Base-by-base conservation (phyloP, 768 basidiomycete species). In the Tylopilus intermedius region DNA sequence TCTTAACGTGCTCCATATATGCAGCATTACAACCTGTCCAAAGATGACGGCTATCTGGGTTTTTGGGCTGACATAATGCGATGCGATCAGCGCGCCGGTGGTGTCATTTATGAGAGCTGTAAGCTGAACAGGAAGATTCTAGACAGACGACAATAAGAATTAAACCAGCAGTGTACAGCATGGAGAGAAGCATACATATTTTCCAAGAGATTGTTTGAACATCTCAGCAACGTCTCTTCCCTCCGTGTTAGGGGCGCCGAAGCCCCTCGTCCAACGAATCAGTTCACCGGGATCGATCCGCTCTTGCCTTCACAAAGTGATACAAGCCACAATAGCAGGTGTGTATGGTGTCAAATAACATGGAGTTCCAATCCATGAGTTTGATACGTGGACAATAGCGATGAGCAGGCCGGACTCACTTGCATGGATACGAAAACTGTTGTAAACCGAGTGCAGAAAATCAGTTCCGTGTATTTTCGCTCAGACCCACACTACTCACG, bases 231-330 rank as follows among this genome's bases (percentile, higher is more conserved):
- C 93, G 62, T 99, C 91, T 50, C 80, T 75, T 15, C 94, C 94
- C 70, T 98, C 96, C 15, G 91, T 93, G 65, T 94, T 92, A 4
- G 80, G 67, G 0, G 89, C 89, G 30, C 93, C 93, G 62, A 98
- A 98, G 58, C 96, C 96, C 71, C 98, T 99, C n/a, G 95, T 99
- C 96, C 96, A 99, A 15, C 95, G 87, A 62, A 97, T 93, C 35
- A 98, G 84, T 55, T 82, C 80, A 22, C 93, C 95, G 56, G 96
- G 92, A 69, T 98, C 93, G 57, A 99, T 98, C 49, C 81, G 79
- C 37, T 86, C 80, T 78, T 98, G 96, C n/a, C 90, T 94, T 68
- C 10, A 58, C 2, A 45, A 42, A 33, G 44, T 29, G 24, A 47
- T 40, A 42, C 9, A 7, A 22, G 13, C 32, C 32, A 10, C 2